Evolutionary conservation across 805 yeast genomes (phyloP).

Genomic region (Candida stauntonica): DNA sequence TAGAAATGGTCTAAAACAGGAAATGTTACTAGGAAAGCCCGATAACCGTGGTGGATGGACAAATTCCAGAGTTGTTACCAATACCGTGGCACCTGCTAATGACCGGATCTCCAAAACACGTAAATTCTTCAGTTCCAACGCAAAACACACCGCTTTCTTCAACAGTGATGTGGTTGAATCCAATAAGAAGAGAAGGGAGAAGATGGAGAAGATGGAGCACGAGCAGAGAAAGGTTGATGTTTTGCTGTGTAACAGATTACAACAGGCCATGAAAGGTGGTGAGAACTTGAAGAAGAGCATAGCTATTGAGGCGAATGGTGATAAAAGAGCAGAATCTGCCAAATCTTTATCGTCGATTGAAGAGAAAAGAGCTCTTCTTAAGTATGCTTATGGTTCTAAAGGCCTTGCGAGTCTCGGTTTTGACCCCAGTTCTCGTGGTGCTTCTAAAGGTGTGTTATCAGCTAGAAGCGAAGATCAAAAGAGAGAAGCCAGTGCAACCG

Average conservation of each 20-base stretch:
- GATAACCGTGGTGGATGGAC: slow-evolving; percentile 26
- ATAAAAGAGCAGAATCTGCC: background rate
- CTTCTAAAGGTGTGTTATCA: slow-evolving; percentile 16
- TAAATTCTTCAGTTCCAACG: slow-evolving; percentile 35
- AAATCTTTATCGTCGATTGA: slow-evolving; percentile 15
- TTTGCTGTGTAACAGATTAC: slow-evolving; percentile 5
- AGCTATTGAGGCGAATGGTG: slow-evolving; percentile 1
- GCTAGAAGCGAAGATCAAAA: slow-evolving; percentile 17
- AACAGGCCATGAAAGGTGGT: slow-evolving; percentile 15
- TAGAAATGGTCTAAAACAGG: slow-evolving; percentile 38
- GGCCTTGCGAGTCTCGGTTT: slow-evolving; percentile 43
- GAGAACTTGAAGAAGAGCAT: slow-evolving; percentile 26
- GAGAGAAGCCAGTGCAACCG: slow-evolving; percentile 19
- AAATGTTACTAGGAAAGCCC: slow-evolving; percentile 36
- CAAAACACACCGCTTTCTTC: slow-evolving; percentile 47
- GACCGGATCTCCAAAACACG: slow-evolving; percentile 23
- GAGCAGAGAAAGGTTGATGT: slow-evolving; percentile 12
- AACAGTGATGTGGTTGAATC: slow-evolving; percentile 35
- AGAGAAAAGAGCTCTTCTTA: slow-evolving; percentile 28
- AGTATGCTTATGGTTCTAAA: slow-evolving; percentile 37
- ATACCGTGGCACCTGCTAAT: slow-evolving; percentile 23
- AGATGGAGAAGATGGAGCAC: slow-evolving; percentile 31
- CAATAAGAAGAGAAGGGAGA: slow-evolving; percentile 34
- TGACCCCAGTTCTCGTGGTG: slow-evolving; percentile 40
- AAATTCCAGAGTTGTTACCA: slow-evolving; percentile 25